Evolutionary conservation across 2,329 filamentous ascomycete species (phyloP), one percentile per base, ranked within the genome.

Genomic region (Neonectria hederae): DNA sequence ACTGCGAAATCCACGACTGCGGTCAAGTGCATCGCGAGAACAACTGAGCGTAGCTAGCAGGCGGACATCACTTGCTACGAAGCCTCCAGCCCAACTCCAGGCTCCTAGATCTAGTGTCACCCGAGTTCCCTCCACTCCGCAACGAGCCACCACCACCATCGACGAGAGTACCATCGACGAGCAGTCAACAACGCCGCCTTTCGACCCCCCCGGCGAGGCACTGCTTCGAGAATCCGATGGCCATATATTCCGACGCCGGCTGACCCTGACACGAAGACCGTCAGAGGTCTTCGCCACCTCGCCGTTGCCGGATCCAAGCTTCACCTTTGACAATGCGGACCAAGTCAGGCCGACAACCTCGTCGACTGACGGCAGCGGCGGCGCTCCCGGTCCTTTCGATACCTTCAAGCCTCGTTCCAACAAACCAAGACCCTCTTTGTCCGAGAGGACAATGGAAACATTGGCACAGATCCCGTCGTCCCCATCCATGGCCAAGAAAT

Each of bases 381-480:
- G 62, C 2, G 40, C 59, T 7, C 28, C 49, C 3, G 68, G 64
- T 22, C 48, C 63, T 14, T 59, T 57, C 11, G 74, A 73, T 26
- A 66, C 66, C 10, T 61, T 69, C 46, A 74, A 60, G 45, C 54
- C 64, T 35, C 72, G 72, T 11, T 65, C 69, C 30, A 66, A 63
- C 24, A 77, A 77, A 32, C 74, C 79, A 1, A 75, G 80, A 57
- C 83, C 86, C 55, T 94, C 92, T 0, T 83, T 97, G 4, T 89
- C 91, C 0, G 94, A 97, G 72, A 85, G 95, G 62, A 97, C 94
- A 0, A 90, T 97, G 45, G 93, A 97, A 76, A 97, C 93, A 0
- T 81, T 97, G 6, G 86, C 93, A 3, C 87, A 89, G 51, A 82
- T 97, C 30, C 92, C 94, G 0, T 89, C 92, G 0, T 96, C 94